A percentile compares a stretch with the other conserved stretches of the same genome.
Conservation (phyloP, 257 asterid genomes). For the Thymus quinquecostatus region DNA sequence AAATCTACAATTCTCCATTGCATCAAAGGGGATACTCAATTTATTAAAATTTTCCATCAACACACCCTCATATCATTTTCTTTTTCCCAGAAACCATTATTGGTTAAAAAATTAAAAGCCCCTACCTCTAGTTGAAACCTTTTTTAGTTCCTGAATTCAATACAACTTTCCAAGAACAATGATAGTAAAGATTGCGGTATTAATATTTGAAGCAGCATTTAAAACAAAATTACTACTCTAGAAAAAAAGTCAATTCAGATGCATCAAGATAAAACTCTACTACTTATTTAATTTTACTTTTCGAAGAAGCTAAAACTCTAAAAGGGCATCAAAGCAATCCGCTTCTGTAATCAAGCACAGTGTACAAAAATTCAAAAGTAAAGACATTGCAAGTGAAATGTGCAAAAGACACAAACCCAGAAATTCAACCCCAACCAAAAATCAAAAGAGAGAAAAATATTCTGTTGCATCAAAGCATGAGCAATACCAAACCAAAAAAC, state of each 20-base stretch:
- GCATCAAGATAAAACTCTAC: neutral
- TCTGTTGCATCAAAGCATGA: neutral
- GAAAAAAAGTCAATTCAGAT: neutral
- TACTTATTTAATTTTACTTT: neutral
- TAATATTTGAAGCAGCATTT: neutral
- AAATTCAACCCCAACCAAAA: constrained; percentile 18
- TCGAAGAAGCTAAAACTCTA: neutral
- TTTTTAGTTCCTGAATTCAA: constrained; percentile 18
- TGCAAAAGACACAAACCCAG: constrained; percentile 19
- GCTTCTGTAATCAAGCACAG: neutral
- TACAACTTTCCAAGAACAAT: constrained; percentile 7
- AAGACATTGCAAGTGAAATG: constrained; percentile 10
- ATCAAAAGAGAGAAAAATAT: neutral
- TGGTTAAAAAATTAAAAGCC: constrained; percentile 8
- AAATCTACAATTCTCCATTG: neutral
- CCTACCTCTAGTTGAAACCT: neutral
- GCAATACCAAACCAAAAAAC: neutral
- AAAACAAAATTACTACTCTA: neutral
- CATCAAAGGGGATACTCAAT: constrained; percentile 9
- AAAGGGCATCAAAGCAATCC: no score
- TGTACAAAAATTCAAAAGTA: neutral
- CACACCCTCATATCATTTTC: neutral
- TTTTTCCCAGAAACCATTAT: neutral
- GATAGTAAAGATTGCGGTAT: neutral
- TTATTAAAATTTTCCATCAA: neutral